Evolutionary conservation across 1,284 basidiomycete genomes (phyloP).

Genomic region (Apiotrichum porosum): DNA sequence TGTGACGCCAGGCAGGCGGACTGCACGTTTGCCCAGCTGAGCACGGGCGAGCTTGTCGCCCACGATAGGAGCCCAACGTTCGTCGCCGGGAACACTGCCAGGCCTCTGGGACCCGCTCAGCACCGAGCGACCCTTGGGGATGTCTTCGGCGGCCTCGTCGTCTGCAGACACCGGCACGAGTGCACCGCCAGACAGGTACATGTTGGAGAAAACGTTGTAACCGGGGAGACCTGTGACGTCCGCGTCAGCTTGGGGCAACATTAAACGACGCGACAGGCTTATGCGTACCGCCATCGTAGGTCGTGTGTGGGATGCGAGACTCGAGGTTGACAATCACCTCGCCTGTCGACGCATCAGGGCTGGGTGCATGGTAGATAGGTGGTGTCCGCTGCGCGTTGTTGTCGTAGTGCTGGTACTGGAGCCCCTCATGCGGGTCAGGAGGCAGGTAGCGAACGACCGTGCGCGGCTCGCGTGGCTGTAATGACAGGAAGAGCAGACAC

Average conservation of each 20-base stretch:
- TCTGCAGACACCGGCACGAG: conserved; percentile 14
- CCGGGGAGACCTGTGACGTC: conserved; percentile 25
- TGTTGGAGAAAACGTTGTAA: conserved; percentile 35
- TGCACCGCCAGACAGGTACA: conserved; percentile 28
- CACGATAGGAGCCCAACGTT: conserved; percentile 26
- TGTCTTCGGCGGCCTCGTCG: background rate
- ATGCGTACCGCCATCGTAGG: conserved; percentile 36
- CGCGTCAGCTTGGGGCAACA: too few species aligned
- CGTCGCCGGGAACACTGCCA: conserved; percentile 18
- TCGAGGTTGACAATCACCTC: conserved; percentile 22
- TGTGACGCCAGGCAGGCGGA: conserved; percentile 32
- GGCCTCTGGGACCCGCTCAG: conserved; percentile 12
- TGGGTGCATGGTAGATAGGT: background rate
- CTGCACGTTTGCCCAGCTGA: conserved; percentile 27
- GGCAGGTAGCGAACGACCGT: too few species aligned
- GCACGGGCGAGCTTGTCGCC: conserved; percentile 19
- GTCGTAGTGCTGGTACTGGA: too few species aligned
- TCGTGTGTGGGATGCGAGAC: conserved; percentile 18
- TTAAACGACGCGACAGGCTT: too few species aligned
- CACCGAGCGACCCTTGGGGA: conserved; percentile 12
- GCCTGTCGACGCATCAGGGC: background rate
- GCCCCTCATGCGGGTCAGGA: too few species aligned
- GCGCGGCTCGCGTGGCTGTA: background rate
- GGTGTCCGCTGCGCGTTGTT: too few species aligned
- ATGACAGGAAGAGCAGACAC: background rate